Base-by-base conservation (phyloP, 139 green algal genomes). In the Pleodorina starrii region DNA sequence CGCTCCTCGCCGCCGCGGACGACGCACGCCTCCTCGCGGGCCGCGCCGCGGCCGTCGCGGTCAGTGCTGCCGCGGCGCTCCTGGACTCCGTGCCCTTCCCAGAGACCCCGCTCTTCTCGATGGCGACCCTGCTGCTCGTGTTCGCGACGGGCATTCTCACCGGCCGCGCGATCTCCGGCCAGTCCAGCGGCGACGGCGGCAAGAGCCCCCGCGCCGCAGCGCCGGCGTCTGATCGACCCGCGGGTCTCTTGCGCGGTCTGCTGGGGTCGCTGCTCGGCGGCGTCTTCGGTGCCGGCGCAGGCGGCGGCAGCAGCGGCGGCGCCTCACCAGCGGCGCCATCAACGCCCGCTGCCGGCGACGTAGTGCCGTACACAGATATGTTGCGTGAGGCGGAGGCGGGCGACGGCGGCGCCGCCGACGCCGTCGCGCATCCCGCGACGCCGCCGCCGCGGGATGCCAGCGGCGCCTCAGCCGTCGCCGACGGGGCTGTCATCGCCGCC, bases 71-170 rank as follows among this genome's bases (percentile, higher is more conserved):
- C 63, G 63, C 63, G 1, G 68, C 6, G 32, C 68, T 48, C 10
- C 17, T 46, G 35, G 32, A 48, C 38, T 76, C 68, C 2, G 68
- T 76, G 11, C 68, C 68, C 38, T 76, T 76, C 68, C 32, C 68
- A 1, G 68, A 46, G 32, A 76, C 42, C 72, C 10, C 17, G 11
- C 75, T 42, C 4, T 5, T 50, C 35, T 50, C 35, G 0, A 86
- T 86, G 79, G 59, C 57, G 27, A 42, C 54, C 23, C 40, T 86
- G 38, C 57, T 75, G 40, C 19, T 75, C 2, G 79, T 86, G 2
- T 86, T 86, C 44, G 57, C 27, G 11, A 38, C 59, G 27, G 79
- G 79, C 25, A 9, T 75, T 11, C 10, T 75, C 4, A 46, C 57
- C 19, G 79, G 79, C 5, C 77, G 77, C n/a, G n/a, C n/a, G n/a